Evolutionary conservation across 139 green algal species (phyloP), one percentile per base, ranked within the genome.

Genomic region (Prasinococcaceae sp.): DNA sequence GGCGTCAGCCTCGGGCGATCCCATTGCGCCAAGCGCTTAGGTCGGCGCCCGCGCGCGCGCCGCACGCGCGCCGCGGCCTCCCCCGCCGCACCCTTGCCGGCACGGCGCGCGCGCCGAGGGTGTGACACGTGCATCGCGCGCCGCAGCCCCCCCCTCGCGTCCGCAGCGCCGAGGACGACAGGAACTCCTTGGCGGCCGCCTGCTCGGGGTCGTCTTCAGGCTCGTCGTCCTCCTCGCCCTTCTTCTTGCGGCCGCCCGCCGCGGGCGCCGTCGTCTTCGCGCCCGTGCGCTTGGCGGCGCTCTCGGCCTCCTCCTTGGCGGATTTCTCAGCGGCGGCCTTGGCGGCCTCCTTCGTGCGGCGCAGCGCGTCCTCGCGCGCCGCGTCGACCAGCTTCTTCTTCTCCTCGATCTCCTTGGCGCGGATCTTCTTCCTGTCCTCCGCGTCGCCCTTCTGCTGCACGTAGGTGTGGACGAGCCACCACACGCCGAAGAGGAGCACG

Each of bases 251-350:
- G n/a, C 19, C 35, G 28, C 44, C 38, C 1, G 28, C 42, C 17
- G 30, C 30, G n/a, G 25, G 20, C 37, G 25, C 51, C 37, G 20
- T 25, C 51, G 27, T 20, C 50, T 57, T 24, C 51, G 54, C 54
- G 40, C 23, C 27, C 17, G 10, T 25, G 23, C 48, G 17, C 28
- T 22, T 47, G 37, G 49, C 20, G 22, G 46, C 54, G 6, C 33
- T 17, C 16, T 28, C 32, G 22, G 22, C 42, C 43, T 33, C 41
- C 33, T 47, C 50, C 8, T 26, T 50, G 9, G 28, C 12, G 19
- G 20, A 37, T 22, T 50, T 42, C 29, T 25, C 25, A 25, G 20
- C 14, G 3, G 17, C 23, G 28, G 20, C 43, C 29, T 54, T 46
- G 30, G 29, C n/a, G 14, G 14, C 32, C 20, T 36, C 6, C 25